Conservation (phyloP, 1,139 yeast genomes). For the Kodamaea suecica region DNA sequence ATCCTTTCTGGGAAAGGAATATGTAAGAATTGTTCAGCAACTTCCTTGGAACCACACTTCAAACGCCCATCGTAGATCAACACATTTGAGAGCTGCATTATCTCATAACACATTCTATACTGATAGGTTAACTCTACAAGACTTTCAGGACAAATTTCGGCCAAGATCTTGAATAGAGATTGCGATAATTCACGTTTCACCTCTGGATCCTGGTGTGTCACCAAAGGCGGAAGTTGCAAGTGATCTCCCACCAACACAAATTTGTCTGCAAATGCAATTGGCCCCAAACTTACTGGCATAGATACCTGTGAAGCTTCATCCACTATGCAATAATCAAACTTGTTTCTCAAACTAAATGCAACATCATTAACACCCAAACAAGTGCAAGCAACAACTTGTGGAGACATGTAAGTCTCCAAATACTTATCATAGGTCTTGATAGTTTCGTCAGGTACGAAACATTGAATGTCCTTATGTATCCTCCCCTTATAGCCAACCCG, state of each 20-base stretch:
- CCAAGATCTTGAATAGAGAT: conserved; percentile 71
- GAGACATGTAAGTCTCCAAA: conserved; percentile 43
- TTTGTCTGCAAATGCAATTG: conserved; percentile 69
- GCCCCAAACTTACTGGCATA: conserved; percentile 87
- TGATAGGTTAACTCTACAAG: conserved; percentile 76
- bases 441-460: conserved; percentile 47
- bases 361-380: conserved; percentile 75
- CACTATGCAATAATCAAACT: conserved; percentile 87
- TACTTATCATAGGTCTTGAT: conserved; percentile 47
- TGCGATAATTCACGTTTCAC: conserved; percentile 63
- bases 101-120: conserved; percentile 89
- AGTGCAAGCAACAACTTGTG: conserved; percentile 84
- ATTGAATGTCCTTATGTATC: conserved; percentile 61
- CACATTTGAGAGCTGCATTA: conserved; percentile 77
- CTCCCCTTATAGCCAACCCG: conserved; percentile 56
- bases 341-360: conserved; percentile 50
- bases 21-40: conserved; percentile 47
- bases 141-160: conserved; percentile 68
- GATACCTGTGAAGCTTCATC: conserved; percentile 98
- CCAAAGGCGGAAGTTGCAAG: conserved; percentile 84
- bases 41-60: conserved; percentile 66
- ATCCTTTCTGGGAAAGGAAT: conserved; percentile 7
- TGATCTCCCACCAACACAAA: conserved; percentile 95
- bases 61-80: conserved; percentile 74
- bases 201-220: conserved; percentile 56